A percentile compares a stretch with the other conserved stretches of the same genome.
Evolutionary conservation across 2,329 filamentous ascomycete species (phyloP).

Genomic region (Alternaria arborescens): DNA sequence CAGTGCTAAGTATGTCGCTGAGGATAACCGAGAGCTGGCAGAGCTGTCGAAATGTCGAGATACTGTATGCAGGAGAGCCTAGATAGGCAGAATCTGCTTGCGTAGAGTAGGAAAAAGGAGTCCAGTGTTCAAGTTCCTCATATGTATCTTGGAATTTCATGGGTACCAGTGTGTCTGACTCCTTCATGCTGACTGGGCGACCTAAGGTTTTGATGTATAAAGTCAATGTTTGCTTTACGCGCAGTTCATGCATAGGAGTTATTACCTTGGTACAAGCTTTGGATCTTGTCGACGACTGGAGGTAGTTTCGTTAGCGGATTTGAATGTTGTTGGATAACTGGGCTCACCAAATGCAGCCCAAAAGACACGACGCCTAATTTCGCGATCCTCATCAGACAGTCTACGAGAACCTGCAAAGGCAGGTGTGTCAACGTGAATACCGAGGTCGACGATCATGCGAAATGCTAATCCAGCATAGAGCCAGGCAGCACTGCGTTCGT

Average conservation of each 20-base stretch:
- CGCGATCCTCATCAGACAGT: conserved; percentile 58
- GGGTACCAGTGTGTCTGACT: conserved; percentile 58
- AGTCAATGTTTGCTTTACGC: no score
- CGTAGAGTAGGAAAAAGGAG: conserved; percentile 54
- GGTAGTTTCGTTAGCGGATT: no score
- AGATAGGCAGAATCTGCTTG: conserved; percentile 40
- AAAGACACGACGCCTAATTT: conserved; percentile 56
- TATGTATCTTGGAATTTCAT: conserved; percentile 60
- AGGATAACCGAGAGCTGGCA: conserved; percentile 58
- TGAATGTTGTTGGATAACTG: no score
- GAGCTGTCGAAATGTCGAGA: conserved; percentile 55
- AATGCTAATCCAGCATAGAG: conserved; percentile 66
- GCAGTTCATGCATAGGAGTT: no score
- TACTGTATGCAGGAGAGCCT: conserved; percentile 52
- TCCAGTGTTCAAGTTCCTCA: conserved; percentile 64
- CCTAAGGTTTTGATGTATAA: conserved; percentile 63
- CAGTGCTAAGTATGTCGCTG: conserved; percentile 52
- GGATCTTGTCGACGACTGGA: no score
- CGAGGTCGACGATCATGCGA: conserved; percentile 64
- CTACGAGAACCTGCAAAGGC: conserved; percentile 40
- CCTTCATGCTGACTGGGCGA: conserved; percentile 58
- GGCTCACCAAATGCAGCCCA: conserved; percentile 55
- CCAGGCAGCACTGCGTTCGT: conserved; percentile 64
- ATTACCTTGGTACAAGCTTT: no score
- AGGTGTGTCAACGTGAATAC: conserved; percentile 59